Percentiles rank a stretch among this genome's conserved stretches.
These are phyloP conservation scores for Aspergillus egyptiacus DNA, from an alignment of 495 filamentous ascomycete genomes.

Conservation along the genomic window DNA sequence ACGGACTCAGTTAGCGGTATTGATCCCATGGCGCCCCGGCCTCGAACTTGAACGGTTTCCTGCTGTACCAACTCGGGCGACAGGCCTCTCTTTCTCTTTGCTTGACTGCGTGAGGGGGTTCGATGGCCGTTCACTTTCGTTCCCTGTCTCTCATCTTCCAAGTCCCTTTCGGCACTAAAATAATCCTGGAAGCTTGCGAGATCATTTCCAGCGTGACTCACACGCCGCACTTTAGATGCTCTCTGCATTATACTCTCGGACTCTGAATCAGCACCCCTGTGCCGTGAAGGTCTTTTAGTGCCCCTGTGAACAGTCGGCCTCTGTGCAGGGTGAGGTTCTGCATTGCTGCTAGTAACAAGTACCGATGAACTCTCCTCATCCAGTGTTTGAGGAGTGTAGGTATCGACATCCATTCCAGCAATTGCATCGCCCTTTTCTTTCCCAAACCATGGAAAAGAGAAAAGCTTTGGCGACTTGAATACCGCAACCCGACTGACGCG, in stretches of 20 bases:
- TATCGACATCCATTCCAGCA: not conserved
- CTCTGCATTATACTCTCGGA: not conserved
- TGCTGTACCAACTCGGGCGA: constrained; percentile 4
- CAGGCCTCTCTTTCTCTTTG: constrained; percentile 12
- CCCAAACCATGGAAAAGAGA: constrained; percentile 35
- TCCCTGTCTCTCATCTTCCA: not conserved
- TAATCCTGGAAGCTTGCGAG: not conserved
- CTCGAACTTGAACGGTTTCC: not conserved
- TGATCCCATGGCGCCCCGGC: not conserved
- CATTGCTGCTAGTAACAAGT: not conserved
- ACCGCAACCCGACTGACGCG: constrained; percentile 44
- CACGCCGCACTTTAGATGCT: constrained; percentile 11
- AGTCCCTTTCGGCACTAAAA: not conserved
- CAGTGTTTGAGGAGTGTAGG: not conserved
- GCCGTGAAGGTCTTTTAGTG: constrained; percentile 2
- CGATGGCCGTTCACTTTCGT: not conserved
- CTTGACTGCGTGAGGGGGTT: not conserved
- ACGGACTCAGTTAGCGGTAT: not conserved
- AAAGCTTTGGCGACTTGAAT: constrained; percentile 42
- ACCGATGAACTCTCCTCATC: not conserved
- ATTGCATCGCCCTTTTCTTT: constrained; percentile 2
- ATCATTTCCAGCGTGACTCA: not conserved
- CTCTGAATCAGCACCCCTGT: not conserved
- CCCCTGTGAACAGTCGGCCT: not conserved
- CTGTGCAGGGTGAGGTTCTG: not conserved